Conservation (phyloP, 805 yeast genomes). For the Starmerella apis region DNA sequence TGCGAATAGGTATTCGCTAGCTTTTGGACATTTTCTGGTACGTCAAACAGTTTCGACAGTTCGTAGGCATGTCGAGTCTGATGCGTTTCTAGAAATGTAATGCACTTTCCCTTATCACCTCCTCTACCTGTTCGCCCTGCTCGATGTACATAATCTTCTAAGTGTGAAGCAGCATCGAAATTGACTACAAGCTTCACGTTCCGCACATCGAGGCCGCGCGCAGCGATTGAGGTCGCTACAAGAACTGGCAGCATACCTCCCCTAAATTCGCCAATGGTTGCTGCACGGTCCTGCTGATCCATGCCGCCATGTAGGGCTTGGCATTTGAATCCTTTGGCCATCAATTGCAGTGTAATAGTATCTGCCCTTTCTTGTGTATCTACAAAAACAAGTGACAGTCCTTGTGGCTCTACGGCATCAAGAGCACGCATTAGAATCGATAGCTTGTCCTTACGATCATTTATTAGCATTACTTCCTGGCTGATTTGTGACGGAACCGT, state of each 20-base stretch:
- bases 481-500: constrained; percentile 70
- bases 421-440: constrained; percentile 44
- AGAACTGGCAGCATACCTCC: constrained; percentile 48
- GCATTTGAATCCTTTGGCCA: constrained; percentile 46
- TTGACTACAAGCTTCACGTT: constrained; percentile 70
- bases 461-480: constrained; percentile 36
- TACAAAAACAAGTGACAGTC: constrained; percentile 57
- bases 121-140: constrained; percentile 97
- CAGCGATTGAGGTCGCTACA: constrained; percentile 88
- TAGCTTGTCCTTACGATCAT: constrained; percentile 39
- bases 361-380: constrained; percentile 88
- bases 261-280: constrained; percentile 61
- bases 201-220: constrained; percentile 91
- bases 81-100: constrained; percentile 54
- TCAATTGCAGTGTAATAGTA: constrained; percentile 44
- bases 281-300: constrained; percentile 70
- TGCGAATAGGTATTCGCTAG: constrained; percentile 42
- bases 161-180: constrained; percentile 70
- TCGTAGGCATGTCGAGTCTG: constrained; percentile 61
- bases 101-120: constrained; percentile 60
- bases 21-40: constrained; percentile 45
- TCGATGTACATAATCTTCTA: constrained; percentile 93
- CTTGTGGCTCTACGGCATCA: background rate
- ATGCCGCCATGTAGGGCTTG: constrained; percentile 85
- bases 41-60: constrained; percentile 54